phyloP scores from a whole-genome alignment of 1,139 yeast species.

The Suhomyces atakaporum region DNA sequence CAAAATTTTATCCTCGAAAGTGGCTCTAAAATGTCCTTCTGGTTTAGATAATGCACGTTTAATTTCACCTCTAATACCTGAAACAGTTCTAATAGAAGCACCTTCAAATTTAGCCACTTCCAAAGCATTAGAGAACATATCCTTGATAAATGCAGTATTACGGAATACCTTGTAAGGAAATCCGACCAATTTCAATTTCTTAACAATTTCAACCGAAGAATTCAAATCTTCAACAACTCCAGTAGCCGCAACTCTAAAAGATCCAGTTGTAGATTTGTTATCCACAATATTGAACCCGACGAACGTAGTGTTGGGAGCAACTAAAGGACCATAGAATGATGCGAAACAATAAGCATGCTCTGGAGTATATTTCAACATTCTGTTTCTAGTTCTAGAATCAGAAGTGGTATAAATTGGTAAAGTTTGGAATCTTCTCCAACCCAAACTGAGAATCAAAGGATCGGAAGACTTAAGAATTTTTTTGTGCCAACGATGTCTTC shows the following conservation, averaged over 20 bases:
- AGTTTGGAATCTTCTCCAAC: slow-evolving; percentile 99
- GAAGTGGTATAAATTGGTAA: slow-evolving; percentile 94
- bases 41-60: slow-evolving; percentile 93
- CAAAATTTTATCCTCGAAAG: slow-evolving; percentile 92
- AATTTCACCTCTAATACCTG: slow-evolving; percentile 97
- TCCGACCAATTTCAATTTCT: slow-evolving; percentile 93
- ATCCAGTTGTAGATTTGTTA: slow-evolving; percentile 78
- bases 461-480: slow-evolving; percentile 94
- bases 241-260: slow-evolving; percentile 96
- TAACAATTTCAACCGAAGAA: slow-evolving; percentile 86
- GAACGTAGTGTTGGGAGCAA: slow-evolving; percentile 96
- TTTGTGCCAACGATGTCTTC: slow-evolving; percentile 99
- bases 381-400: slow-evolving; percentile 94
- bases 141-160: slow-evolving; percentile 95
- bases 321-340: slow-evolving; percentile 94
- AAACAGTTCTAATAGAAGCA: slow-evolving; percentile 92
- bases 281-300: slow-evolving; percentile 93
- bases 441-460: slow-evolving; percentile 88
- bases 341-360: slow-evolving; percentile 98
- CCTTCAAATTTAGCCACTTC: slow-evolving; percentile 99
- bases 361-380: slow-evolving; percentile 98
- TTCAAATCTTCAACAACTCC: slow-evolving; percentile 95
- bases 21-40: slow-evolving; percentile 97
- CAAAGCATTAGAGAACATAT: slow-evolving; percentile 88
- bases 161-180: slow-evolving; percentile 91